Base-by-base conservation (phyloP, 441 rosid genomes). In the Adansonia madagascariensis region DNA sequence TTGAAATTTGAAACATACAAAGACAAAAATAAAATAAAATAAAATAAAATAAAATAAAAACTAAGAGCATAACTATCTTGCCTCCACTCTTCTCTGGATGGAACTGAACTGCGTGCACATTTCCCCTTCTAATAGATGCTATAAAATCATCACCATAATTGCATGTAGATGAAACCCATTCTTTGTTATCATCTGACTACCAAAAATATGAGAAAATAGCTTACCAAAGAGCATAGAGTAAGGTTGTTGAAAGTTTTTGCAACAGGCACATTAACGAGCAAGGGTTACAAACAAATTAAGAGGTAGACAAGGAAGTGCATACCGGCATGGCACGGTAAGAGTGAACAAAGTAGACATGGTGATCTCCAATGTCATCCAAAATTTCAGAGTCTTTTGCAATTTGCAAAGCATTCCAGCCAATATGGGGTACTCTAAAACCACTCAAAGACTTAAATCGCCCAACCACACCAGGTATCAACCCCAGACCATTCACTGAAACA, bases 31-130 rank as follows among this genome's bases (percentile, higher is more conserved):
- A 70, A 69, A 0, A 18, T 31, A 31, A 31, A 27, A 59, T 77
- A 70, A 69, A 0, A 18, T 31, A 31, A 31, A 0, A 18, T 31
- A 31, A 31, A 31, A 31, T 31, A 31, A 31, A 31, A 31, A 24
- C 41, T 43, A 39, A 47, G 60, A 75, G 17, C 47, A 47, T 20
- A 77, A 22, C 52, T 76, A 60, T 73, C 88, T 82, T 80, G 86
- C 99, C 99, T 89, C 99, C 99, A 71, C 99, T 95, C 84, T 96
- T 96, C 85, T 96, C 99, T 0, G 98, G 98, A 82, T 96, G 99
- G 88, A 94, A 94, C 65, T 96, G 99, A 67, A 96, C 98, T 11
- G 99, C 98, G 81, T 94, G 94, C 77, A 92, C 99, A 85, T 96
- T 96, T 81, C 98, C 97, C 87, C 84, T 92, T 86, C 93, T 90